phyloP scores from a whole-genome alignment of 306 rosid genomes.

The Trifolium repens region DNA sequence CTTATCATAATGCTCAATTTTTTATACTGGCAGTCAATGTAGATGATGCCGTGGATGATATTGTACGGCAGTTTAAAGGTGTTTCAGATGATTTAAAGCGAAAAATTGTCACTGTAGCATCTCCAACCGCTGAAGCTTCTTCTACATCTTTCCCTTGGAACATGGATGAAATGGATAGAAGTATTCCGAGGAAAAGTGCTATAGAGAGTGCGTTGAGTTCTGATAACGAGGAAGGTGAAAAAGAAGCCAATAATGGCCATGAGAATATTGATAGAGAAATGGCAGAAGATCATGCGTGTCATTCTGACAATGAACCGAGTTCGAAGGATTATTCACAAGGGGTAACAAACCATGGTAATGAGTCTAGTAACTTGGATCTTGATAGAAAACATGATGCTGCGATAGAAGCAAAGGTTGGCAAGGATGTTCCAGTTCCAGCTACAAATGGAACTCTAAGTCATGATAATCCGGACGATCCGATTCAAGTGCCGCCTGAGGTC shows the following conservation, averaged over 20 bases:
- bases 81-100: constrained; percentile 90
- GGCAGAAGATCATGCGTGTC: constrained; percentile 55
- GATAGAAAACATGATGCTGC: constrained; percentile 53
- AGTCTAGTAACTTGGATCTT: constrained; percentile 45
- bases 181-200: constrained; percentile 49
- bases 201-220: constrained; percentile 62
- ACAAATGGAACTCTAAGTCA: constrained; percentile 43
- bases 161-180: constrained; percentile 56
- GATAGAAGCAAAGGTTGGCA: constrained; percentile 50
- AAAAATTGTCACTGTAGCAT: constrained; percentile 68
- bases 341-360: constrained; percentile 52
- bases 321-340: constrained; percentile 61
- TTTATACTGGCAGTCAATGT: constrained; percentile 85
- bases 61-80: constrained; percentile 93
- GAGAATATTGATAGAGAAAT: constrained; percentile 49
- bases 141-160: constrained; percentile 48
- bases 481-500: constrained; percentile 96
- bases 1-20: constrained; percentile 22
- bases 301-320: constrained; percentile 79
- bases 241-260: constrained; percentile 44
- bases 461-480: constrained; percentile 62
- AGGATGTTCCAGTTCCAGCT: constrained; percentile 55
- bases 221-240: constrained; percentile 68
- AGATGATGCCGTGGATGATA: constrained; percentile 97
- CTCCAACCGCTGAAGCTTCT: constrained; percentile 51